These are phyloP conservation scores for Nannochloris sp. DNA, from an alignment of 139 green algal genomes.

Conservation along the genomic window DNA sequence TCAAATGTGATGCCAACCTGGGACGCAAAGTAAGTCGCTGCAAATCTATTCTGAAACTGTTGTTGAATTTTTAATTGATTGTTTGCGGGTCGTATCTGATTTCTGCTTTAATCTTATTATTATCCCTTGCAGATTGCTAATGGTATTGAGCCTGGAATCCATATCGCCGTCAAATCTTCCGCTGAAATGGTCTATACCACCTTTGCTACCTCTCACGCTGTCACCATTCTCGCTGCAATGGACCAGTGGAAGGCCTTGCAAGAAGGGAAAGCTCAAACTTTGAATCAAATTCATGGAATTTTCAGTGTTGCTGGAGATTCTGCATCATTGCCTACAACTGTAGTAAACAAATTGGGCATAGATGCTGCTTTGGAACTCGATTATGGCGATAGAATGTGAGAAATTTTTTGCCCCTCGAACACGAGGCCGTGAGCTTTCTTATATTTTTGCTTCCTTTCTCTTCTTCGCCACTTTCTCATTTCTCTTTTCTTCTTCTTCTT, in stretches of 20 bases:
- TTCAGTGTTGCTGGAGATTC: neutral
- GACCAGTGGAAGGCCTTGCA: neutral
- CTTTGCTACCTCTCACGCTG: slow-evolving; percentile 35
- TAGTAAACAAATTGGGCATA: slow-evolving; percentile 59
- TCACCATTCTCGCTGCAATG: slow-evolving; percentile 29
- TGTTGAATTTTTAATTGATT: neutral
- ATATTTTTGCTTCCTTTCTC: too few species aligned
- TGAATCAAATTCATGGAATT: neutral
- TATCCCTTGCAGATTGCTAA: slow-evolving; percentile 7
- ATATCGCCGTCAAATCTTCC: slow-evolving; percentile 41
- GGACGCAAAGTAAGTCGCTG: slow-evolving; percentile 1
- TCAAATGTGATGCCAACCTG: slow-evolving; percentile 44
- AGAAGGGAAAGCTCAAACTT: neutral
- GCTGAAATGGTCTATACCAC: slow-evolving; percentile 46
- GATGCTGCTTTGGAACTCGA: slow-evolving; percentile 54
- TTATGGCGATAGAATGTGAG: slow-evolving; percentile 45
- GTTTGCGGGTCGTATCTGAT: neutral
- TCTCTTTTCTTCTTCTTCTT: neutral
- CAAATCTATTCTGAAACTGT: neutral
- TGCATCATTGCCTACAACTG: slow-evolving; percentile 1
- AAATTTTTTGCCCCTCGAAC: too few species aligned
- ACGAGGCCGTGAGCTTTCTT: too few species aligned
- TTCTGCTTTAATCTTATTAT: neutral
- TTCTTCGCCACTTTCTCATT: neutral
- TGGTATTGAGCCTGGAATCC: slow-evolving; percentile 36